Evolutionary conservation across 768 basidiomycete species (phyloP), one percentile per base, ranked within the genome.

Genomic region (Boletus fagicola): DNA sequence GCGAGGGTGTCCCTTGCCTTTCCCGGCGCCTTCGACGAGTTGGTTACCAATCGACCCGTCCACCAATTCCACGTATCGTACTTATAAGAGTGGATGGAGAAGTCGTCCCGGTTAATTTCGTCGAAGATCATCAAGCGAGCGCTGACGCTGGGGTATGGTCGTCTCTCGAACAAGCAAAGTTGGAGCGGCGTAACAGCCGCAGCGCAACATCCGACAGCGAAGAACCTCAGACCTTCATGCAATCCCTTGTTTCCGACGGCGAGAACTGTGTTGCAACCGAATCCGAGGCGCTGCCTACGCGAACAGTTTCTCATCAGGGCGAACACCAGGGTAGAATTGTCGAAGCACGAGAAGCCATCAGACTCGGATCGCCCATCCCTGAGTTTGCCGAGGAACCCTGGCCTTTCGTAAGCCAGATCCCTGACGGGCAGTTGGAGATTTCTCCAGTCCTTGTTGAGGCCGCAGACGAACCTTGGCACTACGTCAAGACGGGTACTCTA

Each of bases 31-130:
- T 33, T 35, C 43, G 20, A 35, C 40, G 15, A 12, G 22, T 30
- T 12, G 7, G 30, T 8, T 4, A 12, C 26, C 50, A 15, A n/a
- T 18, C 49, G 3, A 16, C 26, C 26, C 43, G 11, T 11, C 46
- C 49, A 30, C 36, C 35, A 10, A 47, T 64, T 22, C 65, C 65
- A 16, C 52, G 48, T 22, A 67, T 66, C 12, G 52, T 67, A 0
- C 55, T 66, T 22, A 51, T 46, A 26, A 49, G 49, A 9, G 57
- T 49, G 20, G 62, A 67, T 31, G 65, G 65, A 31, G 50, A 58
- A 28, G 53, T 55, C 3, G 53, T 62, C 18, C 62, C 59, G 0
- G 52, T 59, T 3, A 33, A 47, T 8, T 48, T 58, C 6, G n/a
- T 20, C 8, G 57, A 58, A 10, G 62, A 57, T 36, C n/a, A 30